Percentiles rank a stretch among this genome's conserved stretches.
These are phyloP conservation scores for Tulasnella sp. DNA, from an alignment of 768 basidiomycete species.

Conservation along the genomic window DNA sequence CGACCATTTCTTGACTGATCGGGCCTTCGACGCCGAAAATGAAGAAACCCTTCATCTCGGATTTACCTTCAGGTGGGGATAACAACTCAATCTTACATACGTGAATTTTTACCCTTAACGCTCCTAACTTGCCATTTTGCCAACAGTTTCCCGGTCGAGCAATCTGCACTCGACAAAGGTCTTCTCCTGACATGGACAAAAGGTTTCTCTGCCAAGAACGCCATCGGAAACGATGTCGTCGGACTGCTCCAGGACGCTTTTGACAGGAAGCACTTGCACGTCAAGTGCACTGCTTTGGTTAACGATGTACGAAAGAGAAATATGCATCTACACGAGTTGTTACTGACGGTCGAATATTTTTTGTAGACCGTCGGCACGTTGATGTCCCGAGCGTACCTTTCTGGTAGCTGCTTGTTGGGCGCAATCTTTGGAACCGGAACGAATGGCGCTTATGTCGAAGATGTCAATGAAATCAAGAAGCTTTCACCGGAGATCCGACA, in stretches of 20 bases:
- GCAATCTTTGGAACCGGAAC: conserved; percentile 98
- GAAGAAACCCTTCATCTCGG: conserved; percentile 55
- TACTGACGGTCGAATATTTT: neutral
- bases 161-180: conserved; percentile 84
- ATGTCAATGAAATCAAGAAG: conserved; percentile 76
- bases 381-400: conserved; percentile 86
- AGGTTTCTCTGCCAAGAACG: conserved; percentile 88
- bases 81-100: conserved; percentile 14
- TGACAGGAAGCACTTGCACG: conserved; percentile 84
- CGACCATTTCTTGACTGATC: conserved; percentile 81
- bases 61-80: conserved; percentile 59
- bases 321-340: neutral
- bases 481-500: conserved; percentile 46
- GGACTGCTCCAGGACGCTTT: conserved; percentile 86
- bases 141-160: conserved; percentile 87
- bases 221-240: conserved; percentile 82
- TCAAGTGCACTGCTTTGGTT: conserved; percentile 83
- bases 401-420: conserved; percentile 62
- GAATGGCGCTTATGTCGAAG: conserved; percentile 95
- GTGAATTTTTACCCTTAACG: neutral
- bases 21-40: conserved; percentile 28
- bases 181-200: conserved; percentile 93
- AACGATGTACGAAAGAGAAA: conserved; percentile 63
- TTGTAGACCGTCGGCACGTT: conserved; percentile 88
- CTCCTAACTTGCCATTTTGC: no score